A percentile compares a stretch with the other conserved stretches of the same genome.
Conservation (phyloP, 1,284 basidiomycete species). For the Rhodofomes roseus region DNA sequence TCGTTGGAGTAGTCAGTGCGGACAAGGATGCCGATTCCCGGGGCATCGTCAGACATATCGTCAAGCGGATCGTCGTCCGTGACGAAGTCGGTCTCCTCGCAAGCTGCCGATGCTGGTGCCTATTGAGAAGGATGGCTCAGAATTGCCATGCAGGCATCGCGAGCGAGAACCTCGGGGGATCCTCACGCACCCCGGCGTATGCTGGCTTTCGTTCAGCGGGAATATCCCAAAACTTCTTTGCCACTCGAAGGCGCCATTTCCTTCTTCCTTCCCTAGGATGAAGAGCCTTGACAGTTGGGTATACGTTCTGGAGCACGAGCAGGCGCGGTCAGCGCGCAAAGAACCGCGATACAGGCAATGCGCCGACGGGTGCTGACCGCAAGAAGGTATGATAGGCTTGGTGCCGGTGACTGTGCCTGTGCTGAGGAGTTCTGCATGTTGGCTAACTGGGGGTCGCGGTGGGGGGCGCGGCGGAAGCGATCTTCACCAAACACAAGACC, state of each 20-base stretch:
- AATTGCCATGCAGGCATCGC: not conserved
- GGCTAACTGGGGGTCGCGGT: not conserved
- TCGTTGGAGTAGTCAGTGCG: slow-evolving; percentile 69
- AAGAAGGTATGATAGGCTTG: slow-evolving; percentile 21
- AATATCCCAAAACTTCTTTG: slow-evolving; percentile 37
- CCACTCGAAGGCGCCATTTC: slow-evolving; percentile 33
- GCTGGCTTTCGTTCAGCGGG: slow-evolving; percentile 21
- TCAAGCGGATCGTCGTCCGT: slow-evolving; percentile 49
- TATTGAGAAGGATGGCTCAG: not conserved
- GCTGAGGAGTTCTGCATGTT: not conserved
- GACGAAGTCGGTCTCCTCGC: slow-evolving; percentile 22
- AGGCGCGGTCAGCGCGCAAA: slow-evolving; percentile 6
- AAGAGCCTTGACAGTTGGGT: slow-evolving; percentile 30
- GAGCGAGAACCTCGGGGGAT: slow-evolving; percentile 1
- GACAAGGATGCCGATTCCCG: slow-evolving; percentile 51
- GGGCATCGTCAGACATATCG: slow-evolving; percentile 27
- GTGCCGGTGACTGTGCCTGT: not conserved
- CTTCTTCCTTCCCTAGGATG: slow-evolving; percentile 39
- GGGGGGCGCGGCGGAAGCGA: not conserved
- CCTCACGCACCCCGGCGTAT: slow-evolving; percentile 15
- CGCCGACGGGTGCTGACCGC: slow-evolving; percentile 17
- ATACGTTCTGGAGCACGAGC: slow-evolving; percentile 30
- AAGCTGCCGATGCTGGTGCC: not conserved
- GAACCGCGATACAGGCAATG: not conserved
- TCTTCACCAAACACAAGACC: not conserved